A percentile compares a stretch with the other conserved stretches of the same genome.
phyloP scores from a whole-genome alignment of 2,329 filamentous ascomycete genomes.

The Teratosphaeria pseudoeucalypti region DNA sequence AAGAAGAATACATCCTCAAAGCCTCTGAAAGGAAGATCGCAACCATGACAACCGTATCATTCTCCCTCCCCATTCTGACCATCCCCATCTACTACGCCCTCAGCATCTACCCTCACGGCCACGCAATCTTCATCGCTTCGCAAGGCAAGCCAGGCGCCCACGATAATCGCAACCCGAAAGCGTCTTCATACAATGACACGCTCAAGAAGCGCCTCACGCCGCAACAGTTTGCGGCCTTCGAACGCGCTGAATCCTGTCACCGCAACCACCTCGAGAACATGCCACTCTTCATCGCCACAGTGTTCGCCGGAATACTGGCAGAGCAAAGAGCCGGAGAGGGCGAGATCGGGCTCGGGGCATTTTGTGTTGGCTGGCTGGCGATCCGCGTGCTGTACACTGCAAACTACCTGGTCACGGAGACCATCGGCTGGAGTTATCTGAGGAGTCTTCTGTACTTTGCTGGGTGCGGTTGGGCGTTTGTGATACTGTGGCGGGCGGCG shows the following conservation, averaged over 20 bases:
- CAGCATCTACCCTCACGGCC: constrained; percentile 31
- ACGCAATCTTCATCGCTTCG: constrained; percentile 27
- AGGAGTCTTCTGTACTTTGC: constrained; percentile 22
- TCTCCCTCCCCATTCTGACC: constrained; percentile 33
- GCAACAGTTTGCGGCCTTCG: constrained; percentile 30
- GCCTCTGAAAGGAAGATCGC: neutral
- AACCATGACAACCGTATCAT: constrained; percentile 8
- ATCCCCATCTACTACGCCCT: constrained; percentile 37
- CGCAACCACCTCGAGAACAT: constrained; percentile 38
- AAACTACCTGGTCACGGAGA: constrained; percentile 24
- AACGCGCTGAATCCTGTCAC: constrained; percentile 37
- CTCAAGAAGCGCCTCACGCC: constrained; percentile 29
- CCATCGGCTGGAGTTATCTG: constrained; percentile 15
- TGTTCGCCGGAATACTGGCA: constrained; percentile 35
- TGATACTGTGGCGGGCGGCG: constrained; percentile 23
- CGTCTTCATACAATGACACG: constrained; percentile 22
- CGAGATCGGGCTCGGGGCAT: constrained; percentile 24
- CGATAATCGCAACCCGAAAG: constrained; percentile 36
- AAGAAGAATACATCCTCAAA: neutral
- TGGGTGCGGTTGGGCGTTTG: constrained; percentile 21
- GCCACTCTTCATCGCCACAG: constrained; percentile 34
- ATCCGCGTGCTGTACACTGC: constrained; percentile 28
- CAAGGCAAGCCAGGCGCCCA: constrained; percentile 27
- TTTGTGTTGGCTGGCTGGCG: constrained; percentile 28
- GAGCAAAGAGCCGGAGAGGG: constrained; percentile 18